phyloP scores from a whole-genome alignment of 176 grass and related monocot genomes.

The Raddia guianensis region DNA sequence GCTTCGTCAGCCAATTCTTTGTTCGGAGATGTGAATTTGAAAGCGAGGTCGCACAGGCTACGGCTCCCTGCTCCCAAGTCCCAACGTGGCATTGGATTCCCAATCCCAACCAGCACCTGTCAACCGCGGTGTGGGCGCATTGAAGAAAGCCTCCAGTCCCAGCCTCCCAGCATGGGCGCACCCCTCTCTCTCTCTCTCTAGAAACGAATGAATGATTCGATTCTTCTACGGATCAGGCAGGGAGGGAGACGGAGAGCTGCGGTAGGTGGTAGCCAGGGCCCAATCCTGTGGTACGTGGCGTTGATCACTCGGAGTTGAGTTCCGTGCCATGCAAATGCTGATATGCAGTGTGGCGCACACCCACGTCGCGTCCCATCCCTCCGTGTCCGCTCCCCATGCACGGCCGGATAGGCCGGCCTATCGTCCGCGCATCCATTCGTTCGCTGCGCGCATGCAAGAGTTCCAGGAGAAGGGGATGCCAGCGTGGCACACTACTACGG shows the following conservation, averaged over 20 bases:
- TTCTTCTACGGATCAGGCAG: neutral
- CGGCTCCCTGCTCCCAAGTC: neutral
- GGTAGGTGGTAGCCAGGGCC: neutral
- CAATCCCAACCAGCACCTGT: neutral
- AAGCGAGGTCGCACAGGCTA: neutral
- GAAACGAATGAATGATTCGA: neutral
- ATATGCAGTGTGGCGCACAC: neutral
- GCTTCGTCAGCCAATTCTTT: neutral
- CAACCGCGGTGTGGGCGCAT: conserved; percentile 14
- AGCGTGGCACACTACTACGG: no score
- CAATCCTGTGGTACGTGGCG: neutral
- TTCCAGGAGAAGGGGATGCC: no score
- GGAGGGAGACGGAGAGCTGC: no score
- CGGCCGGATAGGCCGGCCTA: neutral
- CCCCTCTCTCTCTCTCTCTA: neutral
- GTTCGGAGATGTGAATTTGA: conserved; percentile 15
- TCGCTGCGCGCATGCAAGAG: neutral
- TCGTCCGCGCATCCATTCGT: neutral
- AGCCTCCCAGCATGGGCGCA: neutral
- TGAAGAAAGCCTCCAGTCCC: conserved; percentile 38
- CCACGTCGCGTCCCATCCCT: conserved; percentile 24
- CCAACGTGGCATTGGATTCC: conserved; percentile 47
- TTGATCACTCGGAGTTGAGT: neutral
- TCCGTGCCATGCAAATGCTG: no score
- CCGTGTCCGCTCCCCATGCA: neutral